phyloP scores from a whole-genome alignment of 768 basidiomycete species.

The Boletellus emodensis region DNA sequence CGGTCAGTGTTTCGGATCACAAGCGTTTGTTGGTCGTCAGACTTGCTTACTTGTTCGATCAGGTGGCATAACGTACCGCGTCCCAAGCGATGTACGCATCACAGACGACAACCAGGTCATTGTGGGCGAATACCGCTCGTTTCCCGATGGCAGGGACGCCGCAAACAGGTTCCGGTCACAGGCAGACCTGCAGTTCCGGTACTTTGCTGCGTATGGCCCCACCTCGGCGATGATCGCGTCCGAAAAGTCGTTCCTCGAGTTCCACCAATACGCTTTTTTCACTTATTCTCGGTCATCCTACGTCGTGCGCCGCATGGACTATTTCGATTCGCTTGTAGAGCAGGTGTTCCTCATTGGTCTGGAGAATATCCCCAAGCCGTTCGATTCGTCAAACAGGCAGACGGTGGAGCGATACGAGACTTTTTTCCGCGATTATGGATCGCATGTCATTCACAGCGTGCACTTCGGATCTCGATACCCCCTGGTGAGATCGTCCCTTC shows the following conservation, averaged over 20 bases:
- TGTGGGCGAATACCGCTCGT: constrained; percentile 2
- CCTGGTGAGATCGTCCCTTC: not conserved
- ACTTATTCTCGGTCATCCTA: constrained; percentile 1
- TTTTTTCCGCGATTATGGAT: not conserved
- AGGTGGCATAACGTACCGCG: not conserved
- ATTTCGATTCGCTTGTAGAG: not conserved
- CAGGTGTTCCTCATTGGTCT: not conserved
- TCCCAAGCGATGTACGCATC: constrained; percentile 2
- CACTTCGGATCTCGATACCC: not conserved
- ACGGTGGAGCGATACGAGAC: not conserved
- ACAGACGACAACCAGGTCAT: not conserved
- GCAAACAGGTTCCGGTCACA: not conserved
- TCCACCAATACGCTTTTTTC: constrained; percentile 5
- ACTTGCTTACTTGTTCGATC: not conserved
- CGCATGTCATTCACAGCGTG: not conserved
- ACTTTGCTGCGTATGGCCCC: constrained; percentile 4
- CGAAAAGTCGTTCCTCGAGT: constrained; percentile 2
- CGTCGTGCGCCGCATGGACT: not conserved
- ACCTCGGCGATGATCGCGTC: constrained; percentile 1
- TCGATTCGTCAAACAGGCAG: not conserved
- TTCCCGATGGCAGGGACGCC: not conserved
- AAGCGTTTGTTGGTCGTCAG: not conserved
- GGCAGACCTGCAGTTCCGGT: not conserved
- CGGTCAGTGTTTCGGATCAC: not conserved
- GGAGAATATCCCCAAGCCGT: not conserved